Evolutionary conservation across 257 asterid genomes (phyloP).

Genomic region (Marsdenia floribunda): DNA sequence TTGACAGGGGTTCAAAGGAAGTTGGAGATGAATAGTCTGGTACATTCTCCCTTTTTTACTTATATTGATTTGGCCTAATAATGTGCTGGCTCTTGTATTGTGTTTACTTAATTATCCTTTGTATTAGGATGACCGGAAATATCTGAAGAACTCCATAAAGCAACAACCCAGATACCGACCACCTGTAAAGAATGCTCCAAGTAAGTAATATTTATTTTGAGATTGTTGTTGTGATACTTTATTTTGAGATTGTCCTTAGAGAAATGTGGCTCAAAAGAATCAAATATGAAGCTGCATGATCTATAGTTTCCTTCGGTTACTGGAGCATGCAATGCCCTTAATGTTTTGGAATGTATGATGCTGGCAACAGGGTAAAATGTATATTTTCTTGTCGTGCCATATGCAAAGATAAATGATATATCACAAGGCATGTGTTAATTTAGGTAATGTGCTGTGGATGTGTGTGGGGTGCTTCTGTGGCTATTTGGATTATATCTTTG

Average conservation of each 20-base stretch:
- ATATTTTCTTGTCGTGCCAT: neutral
- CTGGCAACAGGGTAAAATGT: neutral
- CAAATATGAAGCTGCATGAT: neutral
- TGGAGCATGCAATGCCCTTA: neutral
- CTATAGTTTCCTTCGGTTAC: neutral
- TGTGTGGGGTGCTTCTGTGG: neutral
- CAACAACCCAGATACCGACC: conserved; percentile 75
- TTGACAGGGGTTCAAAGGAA: conserved; percentile 69
- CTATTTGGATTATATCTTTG: neutral
- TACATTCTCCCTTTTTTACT: neutral
- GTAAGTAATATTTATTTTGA: conserved; percentile 28
- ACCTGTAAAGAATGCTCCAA: conserved; percentile 49
- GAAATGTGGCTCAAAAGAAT: neutral
- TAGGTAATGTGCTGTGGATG: too few relatives aligned
- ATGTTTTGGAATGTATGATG: neutral
- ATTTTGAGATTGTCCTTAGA: neutral
- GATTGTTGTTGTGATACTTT: neutral
- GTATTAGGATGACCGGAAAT: conserved; percentile 45
- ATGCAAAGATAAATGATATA: neutral
- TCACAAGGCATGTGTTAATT: neutral
- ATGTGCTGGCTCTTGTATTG: neutral
- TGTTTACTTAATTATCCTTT: neutral
- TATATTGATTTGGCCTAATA: neutral
- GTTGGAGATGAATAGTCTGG: conserved; percentile 75
- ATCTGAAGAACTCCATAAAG: conserved; percentile 35